Conservation (phyloP, 129 eudicot genomes). For the Logfia minima region DNA sequence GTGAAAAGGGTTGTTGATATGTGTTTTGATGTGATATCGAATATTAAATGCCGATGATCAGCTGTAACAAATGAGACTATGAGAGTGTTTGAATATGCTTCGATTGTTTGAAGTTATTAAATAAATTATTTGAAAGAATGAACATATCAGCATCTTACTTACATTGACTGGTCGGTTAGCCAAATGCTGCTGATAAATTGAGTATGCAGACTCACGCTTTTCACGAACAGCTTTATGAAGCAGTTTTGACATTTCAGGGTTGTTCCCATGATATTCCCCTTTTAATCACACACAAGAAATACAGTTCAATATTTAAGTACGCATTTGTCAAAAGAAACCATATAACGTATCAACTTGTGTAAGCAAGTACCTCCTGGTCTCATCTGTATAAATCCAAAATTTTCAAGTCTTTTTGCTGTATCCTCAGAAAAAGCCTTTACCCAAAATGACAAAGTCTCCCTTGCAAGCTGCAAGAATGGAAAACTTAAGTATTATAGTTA, state of each 20-base stretch:
- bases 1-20: too few relatives aligned
- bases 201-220: constrained; percentile 90
- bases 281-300: constrained; percentile 25
- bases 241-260: constrained; percentile 99
- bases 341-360: background rate
- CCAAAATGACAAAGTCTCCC: constrained; percentile 96
- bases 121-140: background rate
- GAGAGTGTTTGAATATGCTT: background rate
- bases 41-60: background rate
- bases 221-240: constrained; percentile 98
- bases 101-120: background rate
- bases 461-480: constrained; percentile 69
- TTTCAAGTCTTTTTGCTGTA: constrained; percentile 96
- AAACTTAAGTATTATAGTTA: constrained; percentile 14
- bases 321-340: background rate
- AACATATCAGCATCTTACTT: constrained; percentile 32
- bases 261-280: constrained; percentile 99
- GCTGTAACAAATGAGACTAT: background rate
- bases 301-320: background rate
- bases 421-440: constrained; percentile 99
- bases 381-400: constrained; percentile 94
- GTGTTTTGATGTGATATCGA: too few relatives aligned
- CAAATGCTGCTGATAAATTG: constrained; percentile 95
- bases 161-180: constrained; percentile 96
- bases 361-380: constrained; percentile 84